These are phyloP conservation scores for Syncephalis plumigaleata DNA, from an alignment of 371 early-diverging fungal species.

Conservation along the genomic window DNA sequence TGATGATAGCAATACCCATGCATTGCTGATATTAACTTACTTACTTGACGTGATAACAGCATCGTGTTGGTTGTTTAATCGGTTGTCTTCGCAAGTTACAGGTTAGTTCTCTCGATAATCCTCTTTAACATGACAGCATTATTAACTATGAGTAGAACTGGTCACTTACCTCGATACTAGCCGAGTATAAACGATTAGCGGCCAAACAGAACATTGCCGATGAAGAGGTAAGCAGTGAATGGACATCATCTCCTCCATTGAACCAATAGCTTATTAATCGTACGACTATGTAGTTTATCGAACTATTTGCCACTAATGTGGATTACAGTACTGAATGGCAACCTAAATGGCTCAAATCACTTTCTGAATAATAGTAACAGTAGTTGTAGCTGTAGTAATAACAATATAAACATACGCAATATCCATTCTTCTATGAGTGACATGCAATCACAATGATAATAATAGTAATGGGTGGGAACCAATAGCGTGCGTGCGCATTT, in stretches of 20 bases:
- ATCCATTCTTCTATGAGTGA: too few relatives aligned
- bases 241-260: too few relatives aligned
- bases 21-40: not conserved
- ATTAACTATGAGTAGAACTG: slow-evolving; percentile 22
- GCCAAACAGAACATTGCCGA: slow-evolving; percentile 76
- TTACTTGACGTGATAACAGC: slow-evolving; percentile 16
- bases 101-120: not conserved
- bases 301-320: slow-evolving; percentile 39
- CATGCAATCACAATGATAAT: too few relatives aligned
- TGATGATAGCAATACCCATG: not conserved
- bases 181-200: slow-evolving; percentile 85
- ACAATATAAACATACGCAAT: too few relatives aligned
- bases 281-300: slow-evolving; percentile 33
- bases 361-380: not conserved
- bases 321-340: slow-evolving; percentile 26
- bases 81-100: slow-evolving; percentile 87
- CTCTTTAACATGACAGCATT: too few relatives aligned
- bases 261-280: not conserved
- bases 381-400: too few relatives aligned
- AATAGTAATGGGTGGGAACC: too few relatives aligned
- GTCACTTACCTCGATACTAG: slow-evolving; percentile 91
- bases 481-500: too few relatives aligned
- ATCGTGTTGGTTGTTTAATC: slow-evolving; percentile 84
- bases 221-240: slow-evolving; percentile 87
- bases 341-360: slow-evolving; percentile 26